These are phyloP conservation scores for Phialophora verrucosa DNA, from an alignment of 2,329 filamentous ascomycete genomes.

Conservation along the genomic window DNA sequence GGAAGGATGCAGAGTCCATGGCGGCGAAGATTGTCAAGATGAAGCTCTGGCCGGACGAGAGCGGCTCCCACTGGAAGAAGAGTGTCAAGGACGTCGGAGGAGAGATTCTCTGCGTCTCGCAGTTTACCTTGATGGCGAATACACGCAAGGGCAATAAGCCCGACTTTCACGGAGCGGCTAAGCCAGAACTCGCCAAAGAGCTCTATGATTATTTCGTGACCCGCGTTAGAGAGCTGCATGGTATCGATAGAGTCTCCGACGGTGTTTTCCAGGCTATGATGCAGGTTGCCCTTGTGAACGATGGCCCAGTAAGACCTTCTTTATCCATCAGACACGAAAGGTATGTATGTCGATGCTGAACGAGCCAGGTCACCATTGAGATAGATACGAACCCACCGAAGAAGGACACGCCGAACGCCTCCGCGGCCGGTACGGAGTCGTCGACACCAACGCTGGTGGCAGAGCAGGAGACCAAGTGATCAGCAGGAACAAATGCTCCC, in stretches of 20 bases:
- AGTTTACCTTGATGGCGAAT: slow-evolving; percentile 90
- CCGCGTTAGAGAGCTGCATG: slow-evolving; percentile 75
- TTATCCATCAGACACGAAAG: not conserved
- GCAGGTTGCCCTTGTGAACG: slow-evolving; percentile 92
- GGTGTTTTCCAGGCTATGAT: slow-evolving; percentile 99
- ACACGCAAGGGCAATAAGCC: slow-evolving; percentile 97
- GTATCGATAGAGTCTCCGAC: slow-evolving; percentile 79
- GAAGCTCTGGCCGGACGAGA: slow-evolving; percentile 87
- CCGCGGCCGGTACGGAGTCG: slow-evolving; percentile 26
- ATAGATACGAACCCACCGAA: slow-evolving; percentile 55
- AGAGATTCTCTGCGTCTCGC: slow-evolving; percentile 95
- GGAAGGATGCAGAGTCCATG: slow-evolving; percentile 82
- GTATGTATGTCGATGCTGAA: slow-evolving; percentile 20
- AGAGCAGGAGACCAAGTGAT: slow-evolving; percentile 7
- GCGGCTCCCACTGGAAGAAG: slow-evolving; percentile 82
- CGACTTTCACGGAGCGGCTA: slow-evolving; percentile 88
- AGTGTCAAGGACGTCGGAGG: slow-evolving; percentile 86
- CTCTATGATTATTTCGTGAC: slow-evolving; percentile 85
- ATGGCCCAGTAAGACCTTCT: slow-evolving; percentile 65
- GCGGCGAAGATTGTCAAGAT: slow-evolving; percentile 87
- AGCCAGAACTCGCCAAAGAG: slow-evolving; percentile 75
- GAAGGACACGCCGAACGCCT: slow-evolving; percentile 39
- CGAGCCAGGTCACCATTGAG: slow-evolving; percentile 41
- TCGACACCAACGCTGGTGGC: slow-evolving; percentile 21
- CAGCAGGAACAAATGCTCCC: not conserved